phyloP scores from a whole-genome alignment of 352 stramenopile genomes.

The Globisporangium paroecandrum region DNA sequence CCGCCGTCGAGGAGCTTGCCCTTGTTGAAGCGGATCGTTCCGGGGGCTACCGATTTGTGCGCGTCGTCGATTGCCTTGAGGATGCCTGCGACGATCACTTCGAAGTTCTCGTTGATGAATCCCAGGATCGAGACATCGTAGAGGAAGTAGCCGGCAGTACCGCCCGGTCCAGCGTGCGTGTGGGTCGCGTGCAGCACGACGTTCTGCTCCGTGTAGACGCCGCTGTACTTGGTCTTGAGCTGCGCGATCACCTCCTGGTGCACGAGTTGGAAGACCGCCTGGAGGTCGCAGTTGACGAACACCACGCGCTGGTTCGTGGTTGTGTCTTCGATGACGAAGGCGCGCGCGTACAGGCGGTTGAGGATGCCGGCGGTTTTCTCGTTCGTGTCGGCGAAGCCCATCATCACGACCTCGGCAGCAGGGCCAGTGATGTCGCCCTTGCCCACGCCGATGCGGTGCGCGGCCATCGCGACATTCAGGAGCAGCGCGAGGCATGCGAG shows the following conservation, averaged over 20 bases:
- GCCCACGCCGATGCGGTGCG: conserved; percentile 50
- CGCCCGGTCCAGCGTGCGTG: conserved; percentile 75
- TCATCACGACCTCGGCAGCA: conserved; percentile 57
- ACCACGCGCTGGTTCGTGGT: conserved; percentile 34
- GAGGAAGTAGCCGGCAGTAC: conserved; percentile 71
- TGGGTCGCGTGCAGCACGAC: conserved; percentile 77
- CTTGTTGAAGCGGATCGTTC: conserved; percentile 39
- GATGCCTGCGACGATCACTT: conserved; percentile 66
- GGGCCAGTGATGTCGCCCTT: conserved; percentile 64
- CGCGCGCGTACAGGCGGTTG: conserved; percentile 56
- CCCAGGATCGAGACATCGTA: conserved; percentile 55
- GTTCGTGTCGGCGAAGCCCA: conserved; percentile 54
- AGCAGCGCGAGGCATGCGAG: conserved; percentile 13
- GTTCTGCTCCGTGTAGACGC: conserved; percentile 58
- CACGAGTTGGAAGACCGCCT: conserved; percentile 49
- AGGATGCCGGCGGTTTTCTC: conserved; percentile 55
- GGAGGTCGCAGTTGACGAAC: conserved; percentile 49
- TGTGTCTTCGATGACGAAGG: conserved; percentile 54
- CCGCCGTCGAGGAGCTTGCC: conserved; percentile 31
- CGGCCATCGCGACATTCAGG: conserved; percentile 7
- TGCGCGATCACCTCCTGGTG: conserved; percentile 48
- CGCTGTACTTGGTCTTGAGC: conserved; percentile 33
- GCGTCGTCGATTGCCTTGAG: conserved; percentile 54
- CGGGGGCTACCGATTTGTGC: conserved; percentile 45
- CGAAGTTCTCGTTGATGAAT: conserved; percentile 54